These are phyloP conservation scores for Salix udensis DNA, from an alignment of 345 rosid species.

Conservation along the genomic window DNA sequence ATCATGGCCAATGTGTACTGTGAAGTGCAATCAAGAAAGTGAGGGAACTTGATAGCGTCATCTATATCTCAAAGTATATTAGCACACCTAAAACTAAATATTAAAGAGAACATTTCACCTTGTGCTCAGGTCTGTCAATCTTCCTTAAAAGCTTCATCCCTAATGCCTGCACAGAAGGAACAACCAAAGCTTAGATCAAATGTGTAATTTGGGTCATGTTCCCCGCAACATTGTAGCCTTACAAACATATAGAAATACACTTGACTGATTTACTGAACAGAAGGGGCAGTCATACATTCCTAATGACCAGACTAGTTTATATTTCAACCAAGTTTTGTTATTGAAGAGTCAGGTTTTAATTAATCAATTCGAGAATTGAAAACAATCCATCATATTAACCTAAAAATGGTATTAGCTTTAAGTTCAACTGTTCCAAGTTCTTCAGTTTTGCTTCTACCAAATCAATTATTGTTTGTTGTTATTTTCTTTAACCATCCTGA, in stretches of 20 bases:
- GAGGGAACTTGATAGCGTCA: background rate
- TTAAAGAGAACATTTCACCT: slow-evolving; percentile 39
- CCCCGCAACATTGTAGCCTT: background rate
- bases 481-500: background rate
- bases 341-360: no score
- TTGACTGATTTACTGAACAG: no score
- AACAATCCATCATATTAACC: no score
- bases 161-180: slow-evolving; percentile 52
- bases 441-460: no score
- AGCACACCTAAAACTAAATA: background rate
- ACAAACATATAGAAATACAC: no score
- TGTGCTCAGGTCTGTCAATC: slow-evolving; percentile 67
- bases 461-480: background rate
- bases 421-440: no score
- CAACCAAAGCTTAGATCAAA: background rate
- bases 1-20: slow-evolving; percentile 85
- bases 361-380: no score
- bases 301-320: background rate
- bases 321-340: no score
- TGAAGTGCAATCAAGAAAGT: slow-evolving; percentile 1
- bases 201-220: background rate
- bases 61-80: background rate
- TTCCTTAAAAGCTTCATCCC: slow-evolving; percentile 79
- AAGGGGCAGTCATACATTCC: background rate
- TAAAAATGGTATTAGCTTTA: no score